phyloP scores from a whole-genome alignment of 108 stramenopile species.

The Discostella stelligeroides region DNA sequence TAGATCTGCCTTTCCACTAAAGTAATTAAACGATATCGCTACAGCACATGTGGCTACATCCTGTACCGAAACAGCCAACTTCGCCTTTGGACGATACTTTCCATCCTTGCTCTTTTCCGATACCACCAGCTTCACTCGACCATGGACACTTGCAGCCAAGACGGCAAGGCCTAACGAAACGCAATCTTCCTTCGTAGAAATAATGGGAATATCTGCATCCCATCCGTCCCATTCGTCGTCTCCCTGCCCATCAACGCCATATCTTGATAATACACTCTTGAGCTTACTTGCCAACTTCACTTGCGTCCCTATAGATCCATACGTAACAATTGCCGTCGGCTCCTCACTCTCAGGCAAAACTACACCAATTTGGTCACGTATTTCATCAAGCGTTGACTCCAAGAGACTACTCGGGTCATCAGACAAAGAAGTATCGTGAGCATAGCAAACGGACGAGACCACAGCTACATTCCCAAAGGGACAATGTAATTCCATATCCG shows the following conservation, averaged over 20 bases:
- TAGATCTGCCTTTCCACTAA: conserved; percentile 55
- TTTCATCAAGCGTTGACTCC: conserved; percentile 55
- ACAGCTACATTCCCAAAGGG: conserved; percentile 45
- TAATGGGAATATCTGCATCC: conserved; percentile 60
- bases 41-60: conserved; percentile 80
- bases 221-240: conserved; percentile 66
- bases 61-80: conserved; percentile 62
- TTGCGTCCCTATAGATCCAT: conserved; percentile 64
- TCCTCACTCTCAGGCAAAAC: conserved; percentile 72
- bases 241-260: conserved; percentile 26
- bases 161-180: conserved; percentile 74
- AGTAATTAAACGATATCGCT: conserved; percentile 74
- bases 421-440: no score
- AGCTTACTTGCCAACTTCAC: conserved; percentile 34
- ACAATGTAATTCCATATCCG: conserved; percentile 40
- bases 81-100: conserved; percentile 59
- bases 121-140: conserved; percentile 57
- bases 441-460: conserved; percentile 34
- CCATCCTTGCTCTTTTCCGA: conserved; percentile 50
- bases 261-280: conserved; percentile 46
- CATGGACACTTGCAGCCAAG: conserved; percentile 77
- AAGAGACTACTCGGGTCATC: conserved; percentile 43
- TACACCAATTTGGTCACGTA: conserved; percentile 58
- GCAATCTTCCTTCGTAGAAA: conserved; percentile 62
- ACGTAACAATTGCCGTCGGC: conserved; percentile 69